A percentile compares a stretch with the other conserved stretches of the same genome.
phyloP scores from a whole-genome alignment of 768 basidiomycete genomes.

The Suillus ampliporus region DNA sequence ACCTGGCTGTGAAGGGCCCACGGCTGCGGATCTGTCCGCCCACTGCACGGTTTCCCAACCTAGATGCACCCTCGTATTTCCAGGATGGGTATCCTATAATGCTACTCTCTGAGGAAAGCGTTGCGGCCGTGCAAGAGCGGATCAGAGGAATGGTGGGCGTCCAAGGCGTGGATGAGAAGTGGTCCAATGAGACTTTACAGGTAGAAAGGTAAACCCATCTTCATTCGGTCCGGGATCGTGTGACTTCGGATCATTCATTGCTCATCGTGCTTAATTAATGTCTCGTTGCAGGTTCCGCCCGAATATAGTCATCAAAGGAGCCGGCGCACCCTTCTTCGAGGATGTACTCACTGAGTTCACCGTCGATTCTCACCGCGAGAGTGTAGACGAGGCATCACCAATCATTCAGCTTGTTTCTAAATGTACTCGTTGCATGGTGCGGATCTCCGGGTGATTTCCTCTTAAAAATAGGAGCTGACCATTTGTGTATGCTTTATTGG shows the following conservation, averaged over 20 bases:
- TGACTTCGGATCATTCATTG: constrained; percentile 10
- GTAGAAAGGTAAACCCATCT: constrained; percentile 60
- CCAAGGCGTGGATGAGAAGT: constrained; percentile 55
- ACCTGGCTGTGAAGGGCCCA: constrained; percentile 72
- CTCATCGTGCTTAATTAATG: constrained; percentile 10
- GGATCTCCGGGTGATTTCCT: constrained; percentile 29
- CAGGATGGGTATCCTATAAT: constrained; percentile 79
- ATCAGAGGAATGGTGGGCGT: constrained; percentile 51
- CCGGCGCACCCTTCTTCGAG: constrained; percentile 71
- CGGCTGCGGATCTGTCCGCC: constrained; percentile 54
- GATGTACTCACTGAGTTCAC: constrained; percentile 69
- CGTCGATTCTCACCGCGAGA: constrained; percentile 46
- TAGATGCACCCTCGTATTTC: constrained; percentile 60
- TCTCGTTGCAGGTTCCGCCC: constrained; percentile 65
- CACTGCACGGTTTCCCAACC: constrained; percentile 59
- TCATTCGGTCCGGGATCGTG: constrained; percentile 7
- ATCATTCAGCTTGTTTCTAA: constrained; percentile 65
- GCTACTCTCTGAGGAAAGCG: constrained; percentile 70
- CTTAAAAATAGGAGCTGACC: constrained; percentile 11
- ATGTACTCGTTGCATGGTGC: constrained; percentile 74
- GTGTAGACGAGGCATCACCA: constrained; percentile 20
- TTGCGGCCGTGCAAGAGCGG: constrained; percentile 54
- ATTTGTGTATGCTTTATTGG: constrained; percentile 3
- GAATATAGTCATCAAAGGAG: constrained; percentile 72
- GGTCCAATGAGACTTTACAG: constrained; percentile 54